These are phyloP conservation scores for Fusarium cyanostomum DNA, from an alignment of 2,329 filamentous ascomycete species.

Conservation along the genomic window DNA sequence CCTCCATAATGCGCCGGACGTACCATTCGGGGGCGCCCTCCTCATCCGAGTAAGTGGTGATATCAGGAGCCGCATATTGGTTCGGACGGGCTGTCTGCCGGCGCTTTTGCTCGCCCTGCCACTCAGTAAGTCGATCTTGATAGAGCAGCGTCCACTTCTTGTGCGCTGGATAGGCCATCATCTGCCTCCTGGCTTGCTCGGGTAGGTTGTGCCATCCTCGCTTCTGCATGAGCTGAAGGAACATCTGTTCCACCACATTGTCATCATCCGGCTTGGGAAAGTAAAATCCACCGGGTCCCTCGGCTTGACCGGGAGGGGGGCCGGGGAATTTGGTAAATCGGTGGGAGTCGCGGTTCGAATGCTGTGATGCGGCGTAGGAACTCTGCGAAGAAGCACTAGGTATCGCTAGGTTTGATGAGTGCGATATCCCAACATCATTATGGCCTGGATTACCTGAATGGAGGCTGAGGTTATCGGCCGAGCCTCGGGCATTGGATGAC, in stretches of 20 bases:
- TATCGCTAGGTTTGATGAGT: constrained; percentile 56
- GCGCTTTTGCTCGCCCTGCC: constrained; percentile 93
- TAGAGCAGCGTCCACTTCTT: constrained; percentile 99
- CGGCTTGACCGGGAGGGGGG: constrained; percentile 46
- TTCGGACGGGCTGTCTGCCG: constrained; percentile 77
- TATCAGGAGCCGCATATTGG: constrained; percentile 73
- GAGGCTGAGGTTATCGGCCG: constrained; percentile 63
- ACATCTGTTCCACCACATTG: constrained; percentile 87
- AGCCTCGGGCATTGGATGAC: constrained; percentile 66
- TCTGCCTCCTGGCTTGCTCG: constrained; percentile 92
- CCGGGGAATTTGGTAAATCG: constrained; percentile 64
- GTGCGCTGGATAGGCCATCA: constrained; percentile 91
- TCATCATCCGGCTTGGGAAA: constrained; percentile 82
- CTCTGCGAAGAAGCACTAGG: constrained; percentile 66
- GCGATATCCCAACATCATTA: constrained; percentile 49
- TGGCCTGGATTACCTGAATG: constrained; percentile 65
- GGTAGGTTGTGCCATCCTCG: constrained; percentile 97
- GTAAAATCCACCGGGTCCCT: constrained; percentile 62
- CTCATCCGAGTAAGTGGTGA: constrained; percentile 85
- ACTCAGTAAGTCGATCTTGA: constrained; percentile 92
- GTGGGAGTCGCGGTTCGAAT: constrained; percentile 55
- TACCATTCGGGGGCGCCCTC: constrained; percentile 99
- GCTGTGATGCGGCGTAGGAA: constrained; percentile 60
- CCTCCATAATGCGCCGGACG: constrained; percentile 95
- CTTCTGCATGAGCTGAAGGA: constrained; percentile 94